Evolutionary conservation across 2,329 filamentous ascomycete species (phyloP).

Genomic region (Pseudocercospora fuligena): DNA sequence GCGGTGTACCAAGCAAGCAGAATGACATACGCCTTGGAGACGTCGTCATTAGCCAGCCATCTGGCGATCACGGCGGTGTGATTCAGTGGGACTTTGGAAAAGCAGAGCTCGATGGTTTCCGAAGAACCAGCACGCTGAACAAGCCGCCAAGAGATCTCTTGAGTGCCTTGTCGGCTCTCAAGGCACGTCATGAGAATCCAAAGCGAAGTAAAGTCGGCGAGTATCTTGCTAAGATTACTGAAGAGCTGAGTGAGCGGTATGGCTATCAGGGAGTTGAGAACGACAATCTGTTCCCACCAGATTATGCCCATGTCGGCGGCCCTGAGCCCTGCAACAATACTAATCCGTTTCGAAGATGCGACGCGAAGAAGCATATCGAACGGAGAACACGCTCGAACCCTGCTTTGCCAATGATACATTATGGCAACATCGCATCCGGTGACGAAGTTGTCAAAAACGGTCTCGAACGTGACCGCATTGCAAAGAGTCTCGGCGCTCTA

Average conservation of each 20-base stretch:
- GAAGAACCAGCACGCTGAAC: conserved; percentile 8
- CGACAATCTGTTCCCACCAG: conserved; percentile 1
- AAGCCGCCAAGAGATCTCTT: conserved; percentile 10
- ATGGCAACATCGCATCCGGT: conserved; percentile 35
- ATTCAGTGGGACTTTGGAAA: conserved; percentile 36
- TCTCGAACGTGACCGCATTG: conserved; percentile 9
- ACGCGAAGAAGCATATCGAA: background rate
- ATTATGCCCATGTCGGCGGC: conserved; percentile 10
- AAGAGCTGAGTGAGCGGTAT: background rate
- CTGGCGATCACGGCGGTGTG: conserved; percentile 28
- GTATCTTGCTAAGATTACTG: background rate
- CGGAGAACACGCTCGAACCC: background rate
- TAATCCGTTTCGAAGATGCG: background rate
- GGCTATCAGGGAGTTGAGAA: conserved; percentile 10
- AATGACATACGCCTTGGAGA: conserved; percentile 36
- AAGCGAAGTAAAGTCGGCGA: background rate
- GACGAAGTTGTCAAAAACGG: conserved; percentile 30
- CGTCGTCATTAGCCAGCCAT: conserved; percentile 31
- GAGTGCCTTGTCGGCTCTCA: conserved; percentile 8
- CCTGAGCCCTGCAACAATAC: background rate
- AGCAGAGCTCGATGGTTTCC: background rate
- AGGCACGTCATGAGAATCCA: background rate
- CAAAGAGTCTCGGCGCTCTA: conserved; percentile 12
- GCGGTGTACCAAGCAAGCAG: conserved; percentile 27
- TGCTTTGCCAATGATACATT: conserved; percentile 23